Evolutionary conservation across 73 alveolate genomes (phyloP).

Genomic region (Blepharisma japonicum): DNA sequence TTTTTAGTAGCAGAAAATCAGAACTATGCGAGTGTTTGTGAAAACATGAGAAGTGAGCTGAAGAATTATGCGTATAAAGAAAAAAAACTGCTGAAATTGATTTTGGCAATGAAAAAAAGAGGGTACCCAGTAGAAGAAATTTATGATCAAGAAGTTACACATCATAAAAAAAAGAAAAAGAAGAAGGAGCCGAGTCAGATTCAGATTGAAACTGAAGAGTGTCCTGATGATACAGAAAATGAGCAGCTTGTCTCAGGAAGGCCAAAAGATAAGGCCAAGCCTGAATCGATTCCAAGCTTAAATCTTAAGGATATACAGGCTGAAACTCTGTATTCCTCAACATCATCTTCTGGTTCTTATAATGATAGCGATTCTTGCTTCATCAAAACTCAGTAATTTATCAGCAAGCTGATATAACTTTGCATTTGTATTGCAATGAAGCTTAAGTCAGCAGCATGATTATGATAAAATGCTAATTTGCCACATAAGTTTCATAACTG

Average conservation of each 20-base stretch:
- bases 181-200: too few species aligned
- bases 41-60: neutral
- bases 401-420: too few species aligned
- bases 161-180: neutral
- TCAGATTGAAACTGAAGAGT: neutral
- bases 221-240: neutral
- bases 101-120: neutral
- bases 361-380: neutral
- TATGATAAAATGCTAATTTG: too few species aligned
- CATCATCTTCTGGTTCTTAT: neutral
- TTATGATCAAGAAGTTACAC: conserved; percentile 15
- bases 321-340: neutral
- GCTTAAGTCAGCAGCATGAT: too few species aligned
- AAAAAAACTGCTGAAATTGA: neutral
- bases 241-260: conserved; percentile 20
- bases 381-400: too few species aligned
- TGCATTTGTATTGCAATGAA: too few species aligned
- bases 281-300: neutral
- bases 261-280: neutral
- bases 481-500: too few species aligned
- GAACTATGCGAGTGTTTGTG: neutral
- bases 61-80: neutral
- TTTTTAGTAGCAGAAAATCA: neutral
- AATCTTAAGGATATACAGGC: neutral
- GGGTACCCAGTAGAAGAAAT: conserved; percentile 24